Evolutionary conservation across 1,139 yeast species (phyloP), one percentile per base, ranked within the genome.

Genomic region (Candida sp.): DNA sequence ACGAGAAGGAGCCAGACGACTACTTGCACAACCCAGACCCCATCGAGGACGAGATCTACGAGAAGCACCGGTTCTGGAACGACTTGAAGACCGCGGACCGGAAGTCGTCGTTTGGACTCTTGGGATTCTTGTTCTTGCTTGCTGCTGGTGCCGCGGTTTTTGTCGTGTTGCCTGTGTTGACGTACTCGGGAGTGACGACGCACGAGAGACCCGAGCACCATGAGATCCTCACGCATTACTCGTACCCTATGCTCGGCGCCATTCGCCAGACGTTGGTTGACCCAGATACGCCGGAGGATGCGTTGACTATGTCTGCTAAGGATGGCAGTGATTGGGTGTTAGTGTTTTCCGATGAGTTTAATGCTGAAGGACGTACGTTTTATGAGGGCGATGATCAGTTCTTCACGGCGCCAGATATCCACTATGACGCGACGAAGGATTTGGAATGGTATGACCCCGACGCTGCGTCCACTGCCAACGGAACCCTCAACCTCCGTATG

Each of bases 11-110:
- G 68, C 88, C 91, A 3, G 98, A 92, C 71, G 98, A 92, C 66
- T 91, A 90, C 63, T 67, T 92, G 56, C 98, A 92, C 69, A 92
- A 92, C 67, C 98, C 98, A 1, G 97, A 92, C 66, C 97, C 97
- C 8, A 87, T 91, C 39, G 85, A 83, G 43, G 98, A 92, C 67
- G 96, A 96, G 25, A 81, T 85, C 55, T 83, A 86, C 61, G 96
- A 90, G 58, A 85, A 82, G 56, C 80, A 84, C 62, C 70, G 90
- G 58, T 81, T 86, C 60, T 59, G 74, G 54, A 66, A 81, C 57
- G 92, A 87, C 64, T 67, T 86, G 69, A 81, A 83, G 65, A 68
- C 77, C 54, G 73, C 86, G 80, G 90, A 86, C 63, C 76, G 66
- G 61, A 73, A 84, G 59, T 81, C 90, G 42, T 75, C 78, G 56